Evolutionary conservation across 1,284 basidiomycete genomes (phyloP), one percentile per base, ranked within the genome.

Genomic region (Porphyrellus sp.): DNA sequence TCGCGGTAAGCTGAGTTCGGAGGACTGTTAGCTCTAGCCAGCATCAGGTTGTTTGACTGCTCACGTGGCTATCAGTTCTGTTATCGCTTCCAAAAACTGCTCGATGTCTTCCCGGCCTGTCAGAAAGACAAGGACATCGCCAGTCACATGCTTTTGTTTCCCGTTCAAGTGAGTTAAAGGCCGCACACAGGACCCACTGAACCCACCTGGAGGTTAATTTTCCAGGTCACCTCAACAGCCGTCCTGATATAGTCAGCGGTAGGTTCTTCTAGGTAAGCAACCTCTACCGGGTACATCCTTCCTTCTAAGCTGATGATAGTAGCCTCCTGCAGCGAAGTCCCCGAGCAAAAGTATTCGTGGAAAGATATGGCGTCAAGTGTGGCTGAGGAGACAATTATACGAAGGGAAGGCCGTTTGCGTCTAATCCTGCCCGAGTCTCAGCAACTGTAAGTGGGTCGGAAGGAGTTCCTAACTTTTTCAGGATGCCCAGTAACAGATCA

Each of bases 21-120:
- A 43, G 16, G 16, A 52, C 25, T 3, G 46, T 55, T 41, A 57
- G 57, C 24, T 50, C 38, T 27, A 53, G 30, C 21, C 8, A 54
- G 18, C 41, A 40, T 5, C 47, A 37, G 33, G 34, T 31, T 37
- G 20, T 28, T 33, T 1, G 28, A 31, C 18, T 42, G 16, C 81
- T 57, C 61, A 93, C 91, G 79, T 81, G 42, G 89, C 81, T 35
- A 90, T 68, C 49, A 89, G 75, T 61, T 98, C 94, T 0, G 87
- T 75, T 2, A 98, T 74, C 49, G 84, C 81, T 61, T 96, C 89
- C 8, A 97, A 70, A 52, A 89, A 94, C 28, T 81, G 76, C 41
- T 99, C 93, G 46, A 99, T 99, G 64, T 99, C 97, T 63, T 99
- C 96, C 51, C 96, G 80, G n/a, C 97, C 94, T 0, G 97, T 95